Conservation (phyloP, 2,329 filamentous ascomycete genomes). For the Fusarium sp. region DNA sequence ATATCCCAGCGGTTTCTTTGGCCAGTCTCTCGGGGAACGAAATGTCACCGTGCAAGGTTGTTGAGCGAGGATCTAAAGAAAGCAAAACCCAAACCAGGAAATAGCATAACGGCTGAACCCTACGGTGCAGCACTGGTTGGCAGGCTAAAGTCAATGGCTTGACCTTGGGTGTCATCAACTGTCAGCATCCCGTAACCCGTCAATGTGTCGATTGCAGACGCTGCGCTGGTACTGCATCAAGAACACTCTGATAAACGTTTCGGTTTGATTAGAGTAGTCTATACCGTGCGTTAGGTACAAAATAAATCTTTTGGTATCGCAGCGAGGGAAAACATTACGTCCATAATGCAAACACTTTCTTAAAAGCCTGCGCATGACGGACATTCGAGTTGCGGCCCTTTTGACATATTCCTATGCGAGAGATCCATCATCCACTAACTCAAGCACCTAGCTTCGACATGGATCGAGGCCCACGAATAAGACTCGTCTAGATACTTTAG, state of each 20-base stretch:
- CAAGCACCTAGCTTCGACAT: slow-evolving; percentile 9
- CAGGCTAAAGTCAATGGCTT: slow-evolving; percentile 31
- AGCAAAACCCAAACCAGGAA: slow-evolving; percentile 34
- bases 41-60: slow-evolving; percentile 39
- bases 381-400: slow-evolving; percentile 5
- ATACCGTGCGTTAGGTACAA: neutral
- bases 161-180: slow-evolving; percentile 32
- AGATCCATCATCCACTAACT: slow-evolving; percentile 15
- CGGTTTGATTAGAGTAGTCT: neutral
- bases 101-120: slow-evolving; percentile 33
- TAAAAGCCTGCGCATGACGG: neutral
- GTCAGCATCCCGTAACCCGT: slow-evolving; percentile 35
- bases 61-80: slow-evolving; percentile 28
- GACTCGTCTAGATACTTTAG: neutral
- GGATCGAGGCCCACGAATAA: slow-evolving; percentile 10
- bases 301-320: neutral
- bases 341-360: neutral
- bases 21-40: slow-evolving; percentile 19
- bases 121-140: slow-evolving; percentile 6
- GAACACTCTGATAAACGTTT: neutral
- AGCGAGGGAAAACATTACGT: neutral
- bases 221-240: slow-evolving; percentile 7
- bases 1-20: slow-evolving; percentile 8
- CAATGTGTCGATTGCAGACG: neutral
- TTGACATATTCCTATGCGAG: slow-evolving; percentile 5